Evolutionary conservation across 2,329 filamentous ascomycete genomes (phyloP), one percentile per base, ranked within the genome.

Genomic region (Didymella pinodella): DNA sequence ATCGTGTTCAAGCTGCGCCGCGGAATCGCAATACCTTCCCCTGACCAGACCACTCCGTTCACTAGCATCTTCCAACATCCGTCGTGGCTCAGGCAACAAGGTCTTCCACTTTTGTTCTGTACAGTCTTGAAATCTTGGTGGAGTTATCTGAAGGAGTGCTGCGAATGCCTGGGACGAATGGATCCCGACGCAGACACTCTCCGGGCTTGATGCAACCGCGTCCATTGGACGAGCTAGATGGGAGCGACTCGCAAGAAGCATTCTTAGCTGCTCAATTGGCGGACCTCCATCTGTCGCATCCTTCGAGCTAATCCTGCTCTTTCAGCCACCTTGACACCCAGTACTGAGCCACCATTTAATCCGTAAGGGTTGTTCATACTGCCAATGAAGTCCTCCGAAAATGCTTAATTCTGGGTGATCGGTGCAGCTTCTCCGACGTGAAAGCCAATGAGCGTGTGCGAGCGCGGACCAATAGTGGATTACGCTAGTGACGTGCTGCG

Each of bases 141-240:
- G 54, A 56, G 14, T n/a, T n/a, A 14, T 49, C 40, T 4, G 31
- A 56, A 26, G 31, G 32, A 10, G 26, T 56, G 3, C 3, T 55
- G 11, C 38, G 46, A 29, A 38, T 28, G 7, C 29, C 40, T n/a
- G 22, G 14, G 28, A 25, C 2, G 22, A 28, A 18, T n/a, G 12
- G 4, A 10, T 2, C 6, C 2, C 28, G 14, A 5, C 7, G 8
- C 7, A 44, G 25, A 44, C 41, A 7, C 25, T n/a, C 41, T n/a
- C 25, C 12, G 4, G 6, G 25, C 3, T 12, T n/a, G 2, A 26
- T 28, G 29, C 45, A 47, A 22, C 45, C 22, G 29, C 18, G 14
- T 34, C 45, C 45, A 8, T 14, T 47, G 7, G 28, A 25, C 18
- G 29, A 25, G 29, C 28, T 16, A 1, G 29, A 47, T 16, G 29